Evolutionary conservation across 352 stramenopile species (phyloP).

Genomic region (Pythium sp.): DNA sequence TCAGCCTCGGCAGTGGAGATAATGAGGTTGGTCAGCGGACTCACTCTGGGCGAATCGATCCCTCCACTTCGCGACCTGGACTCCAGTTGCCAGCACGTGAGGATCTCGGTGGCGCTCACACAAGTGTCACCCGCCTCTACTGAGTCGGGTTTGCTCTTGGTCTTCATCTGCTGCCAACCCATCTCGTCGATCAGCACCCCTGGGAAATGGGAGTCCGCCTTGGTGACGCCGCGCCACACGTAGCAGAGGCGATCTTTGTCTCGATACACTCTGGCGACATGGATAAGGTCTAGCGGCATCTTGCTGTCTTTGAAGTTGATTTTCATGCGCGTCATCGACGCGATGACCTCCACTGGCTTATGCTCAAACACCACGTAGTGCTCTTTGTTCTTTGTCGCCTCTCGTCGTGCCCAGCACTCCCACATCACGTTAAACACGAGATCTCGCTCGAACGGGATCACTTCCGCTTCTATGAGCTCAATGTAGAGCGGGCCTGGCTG

Average conservation of each 20-base stretch:
- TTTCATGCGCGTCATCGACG: no score
- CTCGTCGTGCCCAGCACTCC: slow-evolving; percentile 7
- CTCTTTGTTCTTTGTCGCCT: background rate
- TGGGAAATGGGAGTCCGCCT: slow-evolving; percentile 11
- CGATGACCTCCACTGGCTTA: background rate
- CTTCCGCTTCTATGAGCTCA: slow-evolving; percentile 3
- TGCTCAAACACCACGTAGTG: background rate
- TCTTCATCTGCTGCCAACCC: no score
- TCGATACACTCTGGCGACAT: background rate
- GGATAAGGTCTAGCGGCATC: background rate
- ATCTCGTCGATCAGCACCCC: no score
- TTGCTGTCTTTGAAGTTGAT: background rate
- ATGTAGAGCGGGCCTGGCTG: background rate
- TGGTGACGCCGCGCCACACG: slow-evolving; percentile 10
- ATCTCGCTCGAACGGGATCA: slow-evolving; percentile 4
- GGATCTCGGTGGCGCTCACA: no score
- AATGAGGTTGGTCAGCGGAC: background rate
- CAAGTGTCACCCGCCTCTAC: no score
- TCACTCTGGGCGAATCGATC: background rate
- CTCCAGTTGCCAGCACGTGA: slow-evolving; percentile 5
- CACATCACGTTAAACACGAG: slow-evolving; percentile 3
- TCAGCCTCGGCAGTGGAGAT: background rate
- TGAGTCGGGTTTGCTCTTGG: no score
- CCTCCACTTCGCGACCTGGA: background rate
- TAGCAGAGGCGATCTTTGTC: background rate